Evolutionary conservation across 2,329 filamentous ascomycete genomes (phyloP).

Genomic region (Colletotrichum kahawae): DNA sequence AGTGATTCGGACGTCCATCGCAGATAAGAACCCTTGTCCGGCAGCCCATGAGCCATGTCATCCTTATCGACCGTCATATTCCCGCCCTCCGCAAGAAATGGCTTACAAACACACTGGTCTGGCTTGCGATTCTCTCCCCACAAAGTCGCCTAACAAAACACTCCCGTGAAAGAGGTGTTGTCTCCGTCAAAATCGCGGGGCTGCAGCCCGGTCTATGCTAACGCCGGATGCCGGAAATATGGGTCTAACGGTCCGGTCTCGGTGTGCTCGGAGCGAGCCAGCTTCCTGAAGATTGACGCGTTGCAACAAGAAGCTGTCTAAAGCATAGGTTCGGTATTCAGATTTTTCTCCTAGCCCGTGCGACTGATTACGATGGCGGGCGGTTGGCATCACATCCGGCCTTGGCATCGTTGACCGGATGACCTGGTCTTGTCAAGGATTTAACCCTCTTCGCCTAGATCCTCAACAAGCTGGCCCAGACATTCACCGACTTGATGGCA

Average conservation of each 20-base stretch:
- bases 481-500: not conserved
- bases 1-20: not conserved
- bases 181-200: no score
- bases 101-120: not conserved
- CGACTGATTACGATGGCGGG: not conserved
- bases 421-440: not conserved
- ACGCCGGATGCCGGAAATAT: not conserved
- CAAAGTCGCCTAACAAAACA: not conserved
- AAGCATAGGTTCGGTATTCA: rapidly evolving
- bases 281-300: not conserved
- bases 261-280: not conserved
- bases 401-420: not conserved
- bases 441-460: not conserved
- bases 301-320: not conserved
- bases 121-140: not conserved
- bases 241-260: rapidly evolving
- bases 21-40: not conserved
- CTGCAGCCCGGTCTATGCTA: not conserved
- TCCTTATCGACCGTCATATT: not conserved
- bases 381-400: not conserved
- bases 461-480: not conserved
- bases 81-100: not conserved
- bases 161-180: not conserved
- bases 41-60: not conserved
- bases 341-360: not conserved